Conservation (phyloP, 108 stramenopile genomes). For the Schizochytrium sp. region DNA sequence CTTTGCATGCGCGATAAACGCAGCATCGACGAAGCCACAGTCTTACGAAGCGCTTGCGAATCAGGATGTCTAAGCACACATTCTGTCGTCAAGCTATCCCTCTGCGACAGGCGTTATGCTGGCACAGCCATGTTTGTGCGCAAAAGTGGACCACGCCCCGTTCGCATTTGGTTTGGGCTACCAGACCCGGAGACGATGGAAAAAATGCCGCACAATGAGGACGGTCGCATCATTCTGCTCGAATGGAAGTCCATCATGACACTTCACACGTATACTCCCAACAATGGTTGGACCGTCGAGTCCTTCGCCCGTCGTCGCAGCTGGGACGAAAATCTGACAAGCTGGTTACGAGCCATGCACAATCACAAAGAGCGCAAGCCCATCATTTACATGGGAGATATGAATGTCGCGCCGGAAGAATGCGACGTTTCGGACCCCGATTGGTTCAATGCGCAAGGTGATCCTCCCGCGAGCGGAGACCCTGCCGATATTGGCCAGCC, state of each 20-base stretch:
- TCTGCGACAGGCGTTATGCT: not conserved
- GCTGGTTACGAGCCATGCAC: not conserved
- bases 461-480: not conserved
- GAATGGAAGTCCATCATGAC: slow-evolving; percentile 16
- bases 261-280: not conserved
- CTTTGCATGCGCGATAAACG: not conserved
- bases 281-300: not conserved
- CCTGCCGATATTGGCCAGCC: not conserved
- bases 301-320: not conserved
- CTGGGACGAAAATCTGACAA: not conserved
- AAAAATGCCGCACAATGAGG: not conserved
- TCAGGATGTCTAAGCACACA: not conserved
- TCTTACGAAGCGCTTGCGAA: not conserved
- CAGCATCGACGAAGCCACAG: not conserved
- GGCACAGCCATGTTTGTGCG: not conserved
- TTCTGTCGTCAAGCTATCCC: not conserved
- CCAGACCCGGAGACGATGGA: not conserved
- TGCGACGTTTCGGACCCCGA: not conserved
- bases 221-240: not conserved
- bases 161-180: not conserved
- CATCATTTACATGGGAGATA: not conserved
- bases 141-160: not conserved
- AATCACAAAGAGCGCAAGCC: not conserved
- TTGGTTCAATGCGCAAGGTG: not conserved
- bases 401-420: not conserved